Base-by-base conservation (phyloP, 352 stramenopile genomes). In the Phytopythium chamaehyphon region DNA sequence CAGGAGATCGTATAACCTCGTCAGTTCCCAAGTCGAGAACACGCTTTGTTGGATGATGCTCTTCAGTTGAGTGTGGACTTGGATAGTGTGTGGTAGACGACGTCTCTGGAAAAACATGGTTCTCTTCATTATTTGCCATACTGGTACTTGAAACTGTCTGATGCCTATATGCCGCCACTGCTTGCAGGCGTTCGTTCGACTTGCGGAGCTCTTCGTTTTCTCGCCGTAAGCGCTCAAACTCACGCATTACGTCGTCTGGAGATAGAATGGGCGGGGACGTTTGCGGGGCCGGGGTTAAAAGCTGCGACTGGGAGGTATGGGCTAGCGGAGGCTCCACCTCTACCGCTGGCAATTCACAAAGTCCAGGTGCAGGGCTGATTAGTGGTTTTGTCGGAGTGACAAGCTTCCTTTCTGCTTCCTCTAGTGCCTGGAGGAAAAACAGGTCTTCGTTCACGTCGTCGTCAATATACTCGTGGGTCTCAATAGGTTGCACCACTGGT, bases 381-480 rank as follows among this genome's bases (percentile, higher is more conserved):
- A 26, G 16, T 35, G 37, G 16, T 40, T 73, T 73, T n/a, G 64
- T 54, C 22, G 62, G 48, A 3, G 50, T 64, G 37, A 48, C 38
- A 38, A 90, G 56, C 28, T 71, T 77, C 22, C 49, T 66, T 48
- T 90, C 80, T 9, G 84, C 74, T 37, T 86, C 66, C 47, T 90
- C 80, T 23, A 90, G 66, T 0, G 76, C 80, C 55, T 81, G 52
- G 18, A 83, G 57, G 60, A 88, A 90, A 15, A 73, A 62, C 26
- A 83, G 44, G 47, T 90, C 80, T 60, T 90, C 76, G 24, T 86
- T 71, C 26, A 69, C 55, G 33, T 86, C 75, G 39, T 90, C 73
- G 21, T 59, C 57, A 48, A 88, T 87, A 40, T 86, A 88, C 37
- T 80, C 69, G 37, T 86, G 69, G 24, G 60, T 54, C 12, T 21